Base-by-base conservation (phyloP, 108 stramenopile species). In the Cyclotella cryptica region DNA sequence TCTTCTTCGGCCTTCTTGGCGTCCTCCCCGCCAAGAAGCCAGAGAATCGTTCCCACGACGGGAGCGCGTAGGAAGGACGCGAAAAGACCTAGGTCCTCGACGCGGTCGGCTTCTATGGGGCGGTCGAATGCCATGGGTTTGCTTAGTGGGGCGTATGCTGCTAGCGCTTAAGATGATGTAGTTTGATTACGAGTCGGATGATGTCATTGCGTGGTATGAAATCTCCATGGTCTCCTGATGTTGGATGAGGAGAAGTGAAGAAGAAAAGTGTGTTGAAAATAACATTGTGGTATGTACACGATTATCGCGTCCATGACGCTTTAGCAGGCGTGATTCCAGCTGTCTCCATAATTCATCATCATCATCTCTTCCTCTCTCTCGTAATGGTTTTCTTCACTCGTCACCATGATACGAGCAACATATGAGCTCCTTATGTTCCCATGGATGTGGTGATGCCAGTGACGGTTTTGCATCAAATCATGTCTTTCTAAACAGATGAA, bases 121-220 rank as follows among this genome's bases (percentile, higher is more conserved):
- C 82, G 88, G 28, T 94, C 90, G 77, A 94, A 94, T 26, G 93
- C 93, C 93, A 94, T 94, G 9, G 69, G 11, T 55, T 26, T 39
- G n/a, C 30, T 13, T 57, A 21, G 22, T 6, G n/a, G 3, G 9
- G 18, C 1, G 47, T n/a, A 17, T 9, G 55, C 7, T 8, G 55
- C 55, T 21, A 24, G 5, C 9, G 47, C 55, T 58, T 14, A 26
- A 21, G 55, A 58, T 27, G 6, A 13, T 14, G 26, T 13, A 14
- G 22, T 3, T 21, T 26, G 55, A 58, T 58, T 26, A 1, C 1
- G 22, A 51, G 3, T 17, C 19, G 3, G 8, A 51, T 51, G 49
- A 51, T 19, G 49, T 3, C 49, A 17, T 19, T 19, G 49, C 3
- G 49, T 17, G 19, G 3, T 8, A 51, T 51, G 49, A 51, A 19